phyloP scores from a whole-genome alignment of 2,329 filamentous ascomycete species.

The Lasiodiplodia theobromae region DNA sequence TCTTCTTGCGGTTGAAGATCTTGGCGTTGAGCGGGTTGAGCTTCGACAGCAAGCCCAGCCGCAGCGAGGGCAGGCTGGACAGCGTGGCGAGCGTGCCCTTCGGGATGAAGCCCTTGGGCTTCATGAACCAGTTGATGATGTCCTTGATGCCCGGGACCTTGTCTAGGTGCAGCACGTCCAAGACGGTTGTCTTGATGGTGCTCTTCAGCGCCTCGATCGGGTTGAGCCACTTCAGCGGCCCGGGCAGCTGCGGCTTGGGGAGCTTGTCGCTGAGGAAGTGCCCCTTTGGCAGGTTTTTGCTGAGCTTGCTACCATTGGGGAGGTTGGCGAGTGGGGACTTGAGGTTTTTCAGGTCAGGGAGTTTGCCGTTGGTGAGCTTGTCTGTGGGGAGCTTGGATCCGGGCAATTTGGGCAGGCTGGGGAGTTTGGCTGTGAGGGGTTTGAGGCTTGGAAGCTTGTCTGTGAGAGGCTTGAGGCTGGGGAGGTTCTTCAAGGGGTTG shows the following conservation, averaged over 20 bases:
- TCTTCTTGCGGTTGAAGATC: background rate
- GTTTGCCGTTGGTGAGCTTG: background rate
- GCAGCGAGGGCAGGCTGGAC: background rate
- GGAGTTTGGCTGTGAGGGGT: no score
- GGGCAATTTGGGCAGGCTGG: no score
- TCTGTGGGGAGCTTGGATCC: no score
- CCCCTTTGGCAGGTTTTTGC: background rate
- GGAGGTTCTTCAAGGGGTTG: background rate
- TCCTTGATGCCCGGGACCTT: background rate
- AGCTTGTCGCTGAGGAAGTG: background rate
- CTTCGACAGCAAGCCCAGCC: background rate
- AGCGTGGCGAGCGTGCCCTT: constrained; percentile 10
- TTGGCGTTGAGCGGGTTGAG: background rate
- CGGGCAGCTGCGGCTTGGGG: background rate
- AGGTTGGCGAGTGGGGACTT: background rate
- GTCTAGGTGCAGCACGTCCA: constrained; percentile 1
- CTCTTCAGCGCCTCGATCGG: background rate
- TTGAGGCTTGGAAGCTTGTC: no score
- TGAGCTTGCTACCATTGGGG: background rate
- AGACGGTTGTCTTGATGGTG: background rate
- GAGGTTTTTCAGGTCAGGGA: background rate
- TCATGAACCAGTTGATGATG: background rate
- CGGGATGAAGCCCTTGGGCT: background rate
- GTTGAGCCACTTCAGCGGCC: background rate
- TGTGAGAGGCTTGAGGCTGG: no score